phyloP scores from a whole-genome alignment of 352 stramenopile species.

The Phytophthora sojae region DNA sequence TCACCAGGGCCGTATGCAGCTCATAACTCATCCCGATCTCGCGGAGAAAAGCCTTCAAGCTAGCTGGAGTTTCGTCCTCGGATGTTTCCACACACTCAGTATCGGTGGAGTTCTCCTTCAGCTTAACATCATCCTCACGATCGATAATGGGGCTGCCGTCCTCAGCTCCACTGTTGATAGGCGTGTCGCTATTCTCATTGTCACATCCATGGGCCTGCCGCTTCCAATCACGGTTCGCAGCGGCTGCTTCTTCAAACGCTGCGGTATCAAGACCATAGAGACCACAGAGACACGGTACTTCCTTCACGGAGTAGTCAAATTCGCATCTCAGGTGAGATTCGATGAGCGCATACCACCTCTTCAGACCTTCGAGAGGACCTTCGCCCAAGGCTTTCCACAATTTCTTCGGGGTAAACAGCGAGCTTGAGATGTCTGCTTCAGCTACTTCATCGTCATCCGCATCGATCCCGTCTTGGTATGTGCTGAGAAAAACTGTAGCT shows the following conservation, averaged over 20 bases:
- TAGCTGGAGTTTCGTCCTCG: slow-evolving; percentile 17
- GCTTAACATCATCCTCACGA: neutral
- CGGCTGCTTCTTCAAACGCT: slow-evolving; percentile 44
- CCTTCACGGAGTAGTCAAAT: slow-evolving; percentile 83
- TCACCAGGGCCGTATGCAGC: slow-evolving; percentile 53
- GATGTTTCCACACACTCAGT: slow-evolving; percentile 1
- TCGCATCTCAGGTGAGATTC: slow-evolving; percentile 83
- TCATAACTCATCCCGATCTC: slow-evolving; percentile 58
- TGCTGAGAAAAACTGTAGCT: slow-evolving; percentile 66
- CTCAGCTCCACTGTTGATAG: slow-evolving; percentile 8
- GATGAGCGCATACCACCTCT: slow-evolving; percentile 83
- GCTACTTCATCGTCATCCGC: slow-evolving; percentile 31
- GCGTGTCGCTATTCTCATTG: slow-evolving; percentile 1
- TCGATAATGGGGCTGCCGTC: slow-evolving; percentile 6
- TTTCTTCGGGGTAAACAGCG: slow-evolving; percentile 81
- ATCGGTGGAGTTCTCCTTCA: neutral
- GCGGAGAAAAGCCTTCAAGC: slow-evolving; percentile 49
- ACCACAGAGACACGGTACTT: slow-evolving; percentile 74
- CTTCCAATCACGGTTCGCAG: slow-evolving; percentile 19
- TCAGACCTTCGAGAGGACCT: slow-evolving; percentile 73
- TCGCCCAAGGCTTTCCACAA: slow-evolving; percentile 74
- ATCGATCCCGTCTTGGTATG: slow-evolving; percentile 33
- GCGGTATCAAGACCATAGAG: slow-evolving; percentile 74
- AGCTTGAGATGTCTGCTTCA: slow-evolving; percentile 75
- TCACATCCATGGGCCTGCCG: slow-evolving; percentile 10